phyloP scores from a whole-genome alignment of 768 basidiomycete species.

The Saitozyma podzolica region DNA sequence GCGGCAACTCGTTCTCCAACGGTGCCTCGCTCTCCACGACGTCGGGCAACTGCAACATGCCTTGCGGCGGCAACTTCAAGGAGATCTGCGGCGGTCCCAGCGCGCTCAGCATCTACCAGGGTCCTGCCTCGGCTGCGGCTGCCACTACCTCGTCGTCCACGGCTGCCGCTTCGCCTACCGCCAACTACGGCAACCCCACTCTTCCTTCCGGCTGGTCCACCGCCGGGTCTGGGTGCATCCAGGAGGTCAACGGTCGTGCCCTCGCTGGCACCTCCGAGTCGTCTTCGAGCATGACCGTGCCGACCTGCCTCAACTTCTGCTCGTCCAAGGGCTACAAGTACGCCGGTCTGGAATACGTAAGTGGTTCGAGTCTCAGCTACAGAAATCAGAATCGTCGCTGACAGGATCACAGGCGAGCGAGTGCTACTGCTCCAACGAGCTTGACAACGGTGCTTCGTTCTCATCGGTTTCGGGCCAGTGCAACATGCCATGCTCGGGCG shows the following conservation, averaged over 20 bases:
- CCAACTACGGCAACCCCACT: conserved; percentile 8
- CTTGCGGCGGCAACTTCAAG: conserved; percentile 15
- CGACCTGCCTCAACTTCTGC: conserved; percentile 35
- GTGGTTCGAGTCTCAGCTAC: not conserved
- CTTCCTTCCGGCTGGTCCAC: conserved; percentile 28
- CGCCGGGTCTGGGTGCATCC: conserved; percentile 23
- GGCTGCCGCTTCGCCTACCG: not conserved
- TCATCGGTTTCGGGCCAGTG: conserved; percentile 26
- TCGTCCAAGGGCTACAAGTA: conserved; percentile 24
- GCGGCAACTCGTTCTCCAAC: conserved; percentile 28
- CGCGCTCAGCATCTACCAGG: conserved; percentile 15
- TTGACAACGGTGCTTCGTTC: conserved; percentile 35
- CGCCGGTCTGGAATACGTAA: conserved; percentile 27
- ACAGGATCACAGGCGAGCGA: conserved; percentile 5
- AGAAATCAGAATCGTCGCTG: too few species aligned
- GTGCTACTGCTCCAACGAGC: conserved; percentile 40
- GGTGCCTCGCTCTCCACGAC: conserved; percentile 25
- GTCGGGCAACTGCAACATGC: conserved; percentile 21
- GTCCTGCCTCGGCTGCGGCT: not conserved
- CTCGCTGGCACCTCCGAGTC: conserved; percentile 25
- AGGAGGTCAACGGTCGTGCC: conserved; percentile 33
- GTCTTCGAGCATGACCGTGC: conserved; percentile 28
- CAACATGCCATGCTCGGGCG: conserved; percentile 44
- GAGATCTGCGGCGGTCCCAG: conserved; percentile 11
- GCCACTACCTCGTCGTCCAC: conserved; percentile 8